Percentiles rank a stretch among this genome's conserved stretches.
phyloP scores from a whole-genome alignment of 73 alveolate species.

The Tetrahymena borealis region DNA sequence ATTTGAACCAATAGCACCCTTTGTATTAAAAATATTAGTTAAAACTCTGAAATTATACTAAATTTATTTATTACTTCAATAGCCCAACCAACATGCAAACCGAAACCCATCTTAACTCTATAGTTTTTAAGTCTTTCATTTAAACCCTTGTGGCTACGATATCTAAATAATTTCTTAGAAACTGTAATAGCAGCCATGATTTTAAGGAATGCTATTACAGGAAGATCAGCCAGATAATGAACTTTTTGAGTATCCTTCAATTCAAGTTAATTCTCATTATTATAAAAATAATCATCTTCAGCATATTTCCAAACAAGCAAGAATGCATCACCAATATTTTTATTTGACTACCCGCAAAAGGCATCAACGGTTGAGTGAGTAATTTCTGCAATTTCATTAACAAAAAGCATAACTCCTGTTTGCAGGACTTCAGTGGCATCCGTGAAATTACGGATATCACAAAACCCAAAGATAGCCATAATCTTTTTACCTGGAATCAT shows the following conservation, averaged over 20 bases:
- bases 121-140: conserved; percentile 67
- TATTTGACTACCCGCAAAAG: conserved; percentile 96
- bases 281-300: conserved; percentile 41
- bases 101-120: conserved; percentile 90
- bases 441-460: conserved; percentile 81
- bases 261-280: conserved; percentile 41
- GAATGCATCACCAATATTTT: conserved; percentile 99
- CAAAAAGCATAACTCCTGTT: conserved; percentile 88
- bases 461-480: conserved; percentile 79
- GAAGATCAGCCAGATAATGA: conserved; percentile 67
- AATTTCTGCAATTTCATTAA: conserved; percentile 90
- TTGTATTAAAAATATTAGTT: too few relatives aligned
- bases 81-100: conserved; percentile 93
- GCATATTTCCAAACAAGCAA: conserved; percentile 82
- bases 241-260: conserved; percentile 41
- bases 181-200: conserved; percentile 59
- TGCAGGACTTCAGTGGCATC: conserved; percentile 78
- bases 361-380: conserved; percentile 89
- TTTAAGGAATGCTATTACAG: conserved; percentile 62
- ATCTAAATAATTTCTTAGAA: conserved; percentile 60
- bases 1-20: conserved; percentile 91
- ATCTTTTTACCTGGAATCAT: conserved; percentile 80
- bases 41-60: too few relatives aligned
- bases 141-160: conserved; percentile 60
- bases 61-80: too few relatives aligned